Conservation (phyloP, 1,284 basidiomycete species). For the Wallemia hederae region DNA sequence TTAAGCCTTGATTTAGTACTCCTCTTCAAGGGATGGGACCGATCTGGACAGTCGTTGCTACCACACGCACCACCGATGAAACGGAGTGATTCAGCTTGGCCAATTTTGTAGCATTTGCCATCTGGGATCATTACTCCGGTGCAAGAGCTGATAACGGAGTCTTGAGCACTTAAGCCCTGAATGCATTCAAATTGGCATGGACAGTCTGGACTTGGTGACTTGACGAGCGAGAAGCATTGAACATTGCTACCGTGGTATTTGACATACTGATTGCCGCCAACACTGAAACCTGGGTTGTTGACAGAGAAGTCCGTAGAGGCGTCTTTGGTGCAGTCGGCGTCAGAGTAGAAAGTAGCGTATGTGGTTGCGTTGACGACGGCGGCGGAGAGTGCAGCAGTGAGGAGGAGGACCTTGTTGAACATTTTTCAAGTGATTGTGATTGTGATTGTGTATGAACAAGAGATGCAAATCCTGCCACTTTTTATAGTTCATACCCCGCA, state of each 20-base stretch:
- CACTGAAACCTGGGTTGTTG: not conserved
- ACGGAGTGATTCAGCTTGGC: not conserved
- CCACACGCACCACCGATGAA: not conserved
- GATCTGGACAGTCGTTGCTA: not conserved
- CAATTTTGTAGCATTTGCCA: not conserved
- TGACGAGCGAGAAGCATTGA: not conserved
- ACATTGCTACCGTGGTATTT: not conserved
- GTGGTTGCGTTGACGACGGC: not conserved
- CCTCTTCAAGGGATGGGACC: not conserved
- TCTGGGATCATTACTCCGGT: not conserved
- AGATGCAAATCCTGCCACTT: too few species aligned
- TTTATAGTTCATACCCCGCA: too few species aligned
- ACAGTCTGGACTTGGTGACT: not conserved
- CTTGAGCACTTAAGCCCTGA: not conserved
- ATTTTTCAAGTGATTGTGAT: not conserved
- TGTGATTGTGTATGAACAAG: too few species aligned
- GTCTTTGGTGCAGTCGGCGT: not conserved
- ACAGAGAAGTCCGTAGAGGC: not conserved
- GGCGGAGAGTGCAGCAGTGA: not conserved
- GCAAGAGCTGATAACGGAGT: not conserved
- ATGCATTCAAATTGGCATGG: not conserved
- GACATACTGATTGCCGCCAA: not conserved
- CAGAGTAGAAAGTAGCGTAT: not conserved
- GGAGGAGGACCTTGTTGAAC: not conserved
- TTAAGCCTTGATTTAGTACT: too few species aligned